Evolutionary conservation across 148 eudicot species (phyloP), one percentile per base, ranked within the genome.

Genomic region (Rhododendron simsii): DNA sequence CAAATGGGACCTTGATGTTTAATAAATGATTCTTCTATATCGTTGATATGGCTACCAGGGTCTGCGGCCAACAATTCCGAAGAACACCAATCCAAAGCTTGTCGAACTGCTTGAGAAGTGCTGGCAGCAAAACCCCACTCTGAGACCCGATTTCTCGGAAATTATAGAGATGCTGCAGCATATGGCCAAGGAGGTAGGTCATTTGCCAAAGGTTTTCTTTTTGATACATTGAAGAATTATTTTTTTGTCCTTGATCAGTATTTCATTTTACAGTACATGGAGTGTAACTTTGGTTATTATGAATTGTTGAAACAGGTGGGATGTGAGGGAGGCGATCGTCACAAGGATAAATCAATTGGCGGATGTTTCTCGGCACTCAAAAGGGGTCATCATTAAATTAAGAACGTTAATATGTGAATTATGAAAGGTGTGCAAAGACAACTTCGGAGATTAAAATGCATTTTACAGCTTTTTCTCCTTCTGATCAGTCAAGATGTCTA

Each of bases 51-150:
- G 9, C 45, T 47, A 44, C 69, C 89, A 94, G 95, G 92, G 94
- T 78, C 86, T 94, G 83, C 93, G 95, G 50, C 98, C 98, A 63
- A 87, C 91, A 73, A 91, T 93, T 69, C 98, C 95, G 2, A 90
- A 87, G 81, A 77, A 87, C 83, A 87, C 94, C 67, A 89, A 92
- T 87, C 93, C 98, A 48, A 91, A 90, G 89, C 91, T 94, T 84
- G 89, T 86, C 2, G 88, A 84, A 30, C 86, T 94, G 85, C 90
- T 93, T 35, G 89, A 86, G 87, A 92, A 86, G 85, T 94, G 98
- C 90, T 94, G 98, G 98, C 94, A 93, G 53, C 93, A 91, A 88
- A 93, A 94, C 39, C 98, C 95, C 35, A 78, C 78, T 76, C 83
- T 78, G 14, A 91, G 98, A 84, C 98, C 98, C 14, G 78, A 91